phyloP scores from a whole-genome alignment of 345 rosid species.

The Rhizophora apiculata region DNA sequence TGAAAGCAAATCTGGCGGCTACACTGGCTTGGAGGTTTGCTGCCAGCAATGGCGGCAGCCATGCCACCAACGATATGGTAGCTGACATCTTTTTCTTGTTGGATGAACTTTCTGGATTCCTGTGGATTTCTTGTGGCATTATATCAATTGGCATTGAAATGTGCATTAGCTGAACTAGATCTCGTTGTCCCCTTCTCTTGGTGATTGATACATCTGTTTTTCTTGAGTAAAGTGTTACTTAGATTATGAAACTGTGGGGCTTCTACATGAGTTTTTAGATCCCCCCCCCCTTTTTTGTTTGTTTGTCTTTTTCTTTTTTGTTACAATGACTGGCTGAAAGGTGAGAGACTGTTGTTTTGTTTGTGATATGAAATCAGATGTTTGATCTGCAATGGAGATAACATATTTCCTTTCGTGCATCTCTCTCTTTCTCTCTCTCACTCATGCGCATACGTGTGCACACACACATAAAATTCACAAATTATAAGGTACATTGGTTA shows the following conservation, averaged over 20 bases:
- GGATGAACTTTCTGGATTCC: background rate
- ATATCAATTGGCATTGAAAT: background rate
- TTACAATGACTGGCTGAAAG: background rate
- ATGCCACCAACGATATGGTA: constrained; percentile 66
- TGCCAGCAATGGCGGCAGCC: constrained; percentile 74
- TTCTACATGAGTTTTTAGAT: background rate
- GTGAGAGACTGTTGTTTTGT: background rate
- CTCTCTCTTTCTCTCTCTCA: background rate
- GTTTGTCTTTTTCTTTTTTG: background rate
- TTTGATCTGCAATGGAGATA: too few species aligned
- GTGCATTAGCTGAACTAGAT: constrained; percentile 13
- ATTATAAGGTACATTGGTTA: background rate
- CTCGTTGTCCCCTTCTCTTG: constrained; percentile 1
- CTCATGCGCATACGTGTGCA: too few species aligned
- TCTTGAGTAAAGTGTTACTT: too few species aligned
- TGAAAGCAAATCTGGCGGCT: constrained; percentile 56
- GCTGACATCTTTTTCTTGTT: constrained; percentile 2
- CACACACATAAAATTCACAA: background rate
- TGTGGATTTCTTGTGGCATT: background rate
- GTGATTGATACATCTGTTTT: background rate
- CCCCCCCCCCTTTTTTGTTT: background rate
- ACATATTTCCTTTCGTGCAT: background rate
- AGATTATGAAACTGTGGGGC: background rate
- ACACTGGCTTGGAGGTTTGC: constrained; percentile 81
- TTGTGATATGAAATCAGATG: background rate